A percentile compares a stretch with the other conserved stretches of the same genome.
phyloP scores from a whole-genome alignment of 2,329 filamentous ascomycete species.

The Dryadomyces sulphureus region DNA sequence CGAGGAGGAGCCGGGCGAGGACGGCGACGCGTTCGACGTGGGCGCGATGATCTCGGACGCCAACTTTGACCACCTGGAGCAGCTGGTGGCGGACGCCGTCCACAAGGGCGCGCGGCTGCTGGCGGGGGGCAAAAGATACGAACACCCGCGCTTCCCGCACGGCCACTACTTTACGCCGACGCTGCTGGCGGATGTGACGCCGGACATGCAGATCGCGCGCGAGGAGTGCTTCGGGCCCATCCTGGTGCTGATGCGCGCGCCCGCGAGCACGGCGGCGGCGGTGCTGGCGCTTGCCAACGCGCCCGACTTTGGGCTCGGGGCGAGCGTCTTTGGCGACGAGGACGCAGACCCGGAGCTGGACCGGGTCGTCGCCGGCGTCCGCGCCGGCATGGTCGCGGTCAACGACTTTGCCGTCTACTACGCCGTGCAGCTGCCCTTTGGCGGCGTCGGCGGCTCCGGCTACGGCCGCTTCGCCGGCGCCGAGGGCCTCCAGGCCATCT shows the following conservation, averaged over 20 bases:
- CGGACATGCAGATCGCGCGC: conserved; percentile 72
- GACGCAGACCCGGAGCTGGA: conserved; percentile 39
- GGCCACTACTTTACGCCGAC: conserved; percentile 93
- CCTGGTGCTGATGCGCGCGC: conserved; percentile 68
- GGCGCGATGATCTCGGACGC: conserved; percentile 78
- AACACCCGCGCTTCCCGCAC: conserved; percentile 56
- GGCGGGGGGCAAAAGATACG: conserved; percentile 57
- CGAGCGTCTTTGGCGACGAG: conserved; percentile 69
- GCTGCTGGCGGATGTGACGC: conserved; percentile 76
- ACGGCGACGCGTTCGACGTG: conserved; percentile 48
- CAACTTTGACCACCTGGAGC: conserved; percentile 62
- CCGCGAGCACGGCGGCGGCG: conserved; percentile 40
- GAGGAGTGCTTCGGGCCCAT: conserved; percentile 89
- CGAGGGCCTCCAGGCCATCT: conserved; percentile 72
- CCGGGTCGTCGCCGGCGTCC: conserved; percentile 51
- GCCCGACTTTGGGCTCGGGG: conserved; percentile 73
- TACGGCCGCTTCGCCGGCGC: conserved; percentile 89
- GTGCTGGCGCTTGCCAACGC: conserved; percentile 71
- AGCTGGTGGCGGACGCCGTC: conserved; percentile 64
- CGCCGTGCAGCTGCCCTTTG: conserved; percentile 87
- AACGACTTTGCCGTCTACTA: conserved; percentile 95
- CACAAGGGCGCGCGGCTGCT: conserved; percentile 65
- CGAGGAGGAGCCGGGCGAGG: not conserved
- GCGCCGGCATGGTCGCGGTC: conserved; percentile 80
- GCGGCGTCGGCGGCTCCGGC: conserved; percentile 74